phyloP scores from a whole-genome alignment of 176 grass and related monocot genomes.

The Pontederia crassipes region DNA sequence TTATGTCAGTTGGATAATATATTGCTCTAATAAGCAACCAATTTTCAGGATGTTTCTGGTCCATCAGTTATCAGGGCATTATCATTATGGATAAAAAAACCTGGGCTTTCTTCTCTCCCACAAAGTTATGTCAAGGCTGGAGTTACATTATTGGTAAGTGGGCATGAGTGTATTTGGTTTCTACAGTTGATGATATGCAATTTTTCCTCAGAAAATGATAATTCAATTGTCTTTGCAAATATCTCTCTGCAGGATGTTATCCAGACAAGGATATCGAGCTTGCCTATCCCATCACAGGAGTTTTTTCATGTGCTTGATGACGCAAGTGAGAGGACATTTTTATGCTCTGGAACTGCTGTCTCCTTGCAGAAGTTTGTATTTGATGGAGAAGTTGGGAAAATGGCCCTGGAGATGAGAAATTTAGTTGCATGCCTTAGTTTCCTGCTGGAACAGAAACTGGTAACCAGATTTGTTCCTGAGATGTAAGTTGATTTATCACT shows the following conservation, averaged over 20 bases:
- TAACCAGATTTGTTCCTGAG: slow-evolving; percentile 19
- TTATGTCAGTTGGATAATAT: too few species aligned
- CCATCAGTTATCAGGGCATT: slow-evolving; percentile 47
- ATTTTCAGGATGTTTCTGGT: slow-evolving; percentile 60
- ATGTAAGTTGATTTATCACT: slow-evolving; percentile 1
- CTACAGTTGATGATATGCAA: not conserved
- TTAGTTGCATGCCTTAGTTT: slow-evolving; percentile 60
- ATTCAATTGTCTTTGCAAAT: slow-evolving; percentile 6
- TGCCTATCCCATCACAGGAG: slow-evolving; percentile 52
- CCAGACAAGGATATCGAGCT: slow-evolving; percentile 34
- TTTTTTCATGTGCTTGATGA: slow-evolving; percentile 64
- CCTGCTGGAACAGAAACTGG: slow-evolving; percentile 87
- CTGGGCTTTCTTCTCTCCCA: slow-evolving; percentile 62
- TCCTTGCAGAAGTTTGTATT: slow-evolving; percentile 74
- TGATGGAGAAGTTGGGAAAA: slow-evolving; percentile 58
- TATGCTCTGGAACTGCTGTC: slow-evolving; percentile 49
- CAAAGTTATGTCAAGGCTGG: slow-evolving; percentile 67
- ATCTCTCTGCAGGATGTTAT: slow-evolving; percentile 42
- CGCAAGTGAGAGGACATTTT: slow-evolving; percentile 91
- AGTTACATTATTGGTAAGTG: slow-evolving; percentile 55
- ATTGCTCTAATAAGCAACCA: not conserved
- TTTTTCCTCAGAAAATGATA: not conserved
- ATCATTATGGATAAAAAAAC: slow-evolving; percentile 61
- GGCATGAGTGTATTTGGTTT: not conserved
- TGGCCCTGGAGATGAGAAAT: slow-evolving; percentile 78